Conservation (phyloP, 306 rosid genomes). For the Heteromeles arbutifolia region DNA sequence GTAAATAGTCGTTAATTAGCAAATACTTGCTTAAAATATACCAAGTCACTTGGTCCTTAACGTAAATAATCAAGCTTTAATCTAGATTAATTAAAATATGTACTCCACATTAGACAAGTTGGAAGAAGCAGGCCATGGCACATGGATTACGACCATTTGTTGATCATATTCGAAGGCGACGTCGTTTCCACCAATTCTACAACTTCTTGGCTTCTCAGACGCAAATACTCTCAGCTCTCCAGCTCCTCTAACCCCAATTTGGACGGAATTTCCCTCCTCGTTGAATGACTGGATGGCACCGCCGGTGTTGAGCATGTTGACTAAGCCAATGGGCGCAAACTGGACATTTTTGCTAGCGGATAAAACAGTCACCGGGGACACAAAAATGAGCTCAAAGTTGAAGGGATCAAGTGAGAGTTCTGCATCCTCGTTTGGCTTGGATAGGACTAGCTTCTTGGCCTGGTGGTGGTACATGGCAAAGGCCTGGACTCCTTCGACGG, state of each 20-base stretch:
- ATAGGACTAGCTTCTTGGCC: slow-evolving; percentile 52
- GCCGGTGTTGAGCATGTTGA: slow-evolving; percentile 81
- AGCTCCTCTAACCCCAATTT: slow-evolving; percentile 55
- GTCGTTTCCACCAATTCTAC: slow-evolving; percentile 47
- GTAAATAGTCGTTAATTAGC: neutral
- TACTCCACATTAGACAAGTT: slow-evolving; percentile 45
- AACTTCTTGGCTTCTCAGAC: slow-evolving; percentile 49
- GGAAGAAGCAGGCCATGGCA: slow-evolving; percentile 75
- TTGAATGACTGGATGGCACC: slow-evolving; percentile 63
- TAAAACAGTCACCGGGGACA: slow-evolving; percentile 53
- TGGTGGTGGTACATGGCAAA: slow-evolving; percentile 65
- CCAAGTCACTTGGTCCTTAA: neutral
- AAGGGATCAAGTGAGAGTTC: slow-evolving; percentile 79
- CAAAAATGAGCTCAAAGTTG: slow-evolving; percentile 74
- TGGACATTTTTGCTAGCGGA: slow-evolving; percentile 22
- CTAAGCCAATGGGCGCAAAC: slow-evolving; percentile 79
- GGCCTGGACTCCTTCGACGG: slow-evolving; percentile 38
- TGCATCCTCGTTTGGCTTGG: slow-evolving; percentile 35
- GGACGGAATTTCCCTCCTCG: slow-evolving; percentile 26
- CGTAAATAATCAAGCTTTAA: neutral
- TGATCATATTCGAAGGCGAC: slow-evolving; percentile 50
- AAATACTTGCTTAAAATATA: neutral
- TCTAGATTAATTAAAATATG: slow-evolving; percentile 28
- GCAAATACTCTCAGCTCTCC: slow-evolving; percentile 82
- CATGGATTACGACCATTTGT: slow-evolving; percentile 51